These are phyloP conservation scores for Xylariaceae sp. DNA, from an alignment of 2,329 filamentous ascomycete genomes.

Conservation along the genomic window DNA sequence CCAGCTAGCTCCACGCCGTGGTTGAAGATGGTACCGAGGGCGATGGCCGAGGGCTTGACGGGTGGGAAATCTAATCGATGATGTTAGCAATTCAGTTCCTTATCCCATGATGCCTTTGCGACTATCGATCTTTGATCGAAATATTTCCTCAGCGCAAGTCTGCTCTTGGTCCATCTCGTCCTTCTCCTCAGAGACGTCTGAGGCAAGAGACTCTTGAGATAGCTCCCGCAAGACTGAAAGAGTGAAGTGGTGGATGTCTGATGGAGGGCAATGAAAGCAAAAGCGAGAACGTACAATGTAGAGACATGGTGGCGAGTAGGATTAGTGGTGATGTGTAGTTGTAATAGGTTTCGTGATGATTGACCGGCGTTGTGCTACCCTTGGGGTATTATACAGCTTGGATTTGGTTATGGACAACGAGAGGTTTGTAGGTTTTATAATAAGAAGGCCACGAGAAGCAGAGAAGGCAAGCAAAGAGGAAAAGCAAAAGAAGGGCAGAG, in stretches of 20 bases:
- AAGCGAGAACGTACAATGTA: conserved; percentile 47
- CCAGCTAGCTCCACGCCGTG: conserved; percentile 78
- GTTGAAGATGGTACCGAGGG: conserved; percentile 92
- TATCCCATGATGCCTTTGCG: neutral
- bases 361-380: neutral
- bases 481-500: conserved; percentile 4
- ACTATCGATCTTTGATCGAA: neutral
- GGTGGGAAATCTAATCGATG: conserved; percentile 50
- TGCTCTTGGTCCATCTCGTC: neutral
- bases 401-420: conserved; percentile 1
- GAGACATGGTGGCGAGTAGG: conserved; percentile 45
- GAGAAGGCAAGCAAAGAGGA: too few relatives aligned
- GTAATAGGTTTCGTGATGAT: neutral
- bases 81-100: conserved; percentile 1
- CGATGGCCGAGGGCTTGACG: conserved; percentile 97
- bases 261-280: too few relatives aligned
- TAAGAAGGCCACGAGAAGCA: conserved; percentile 1
- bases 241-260: neutral
- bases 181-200: neutral
- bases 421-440: conserved; percentile 7
- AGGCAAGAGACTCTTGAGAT: neutral
- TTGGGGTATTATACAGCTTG: conserved; percentile 10
- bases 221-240: neutral
- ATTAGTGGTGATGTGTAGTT: conserved; percentile 10
- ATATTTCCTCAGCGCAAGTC: neutral